phyloP scores from a whole-genome alignment of 75 land plant species.

The Adiantum capillusveneris region DNA sequence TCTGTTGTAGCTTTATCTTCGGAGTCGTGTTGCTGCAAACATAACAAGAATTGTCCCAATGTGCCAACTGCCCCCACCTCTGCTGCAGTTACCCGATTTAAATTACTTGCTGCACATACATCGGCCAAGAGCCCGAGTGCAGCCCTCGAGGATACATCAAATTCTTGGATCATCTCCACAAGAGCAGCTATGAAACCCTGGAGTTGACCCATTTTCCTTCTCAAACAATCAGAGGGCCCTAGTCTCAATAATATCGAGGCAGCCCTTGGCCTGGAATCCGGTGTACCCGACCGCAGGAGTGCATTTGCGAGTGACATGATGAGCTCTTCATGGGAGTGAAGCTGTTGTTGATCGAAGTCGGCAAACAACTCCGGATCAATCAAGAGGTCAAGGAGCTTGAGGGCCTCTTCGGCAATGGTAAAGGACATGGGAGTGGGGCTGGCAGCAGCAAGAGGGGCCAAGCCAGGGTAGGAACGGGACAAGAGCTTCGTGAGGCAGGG shows the following conservation, averaged over 20 bases:
- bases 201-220: slow-evolving; percentile 3
- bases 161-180: slow-evolving; percentile 25
- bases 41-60: slow-evolving; percentile 12
- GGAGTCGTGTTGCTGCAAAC: slow-evolving; percentile 20
- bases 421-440: not conserved
- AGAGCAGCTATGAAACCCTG: slow-evolving; percentile 31
- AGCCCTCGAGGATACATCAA: slow-evolving; percentile 7
- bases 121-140: slow-evolving; percentile 9
- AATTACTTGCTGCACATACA: slow-evolving; percentile 11
- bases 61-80: slow-evolving; percentile 21
- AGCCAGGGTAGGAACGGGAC: not conserved
- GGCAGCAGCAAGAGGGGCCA: slow-evolving; percentile 8
- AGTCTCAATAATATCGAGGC: too few species aligned
- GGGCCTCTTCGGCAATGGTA: slow-evolving; percentile 7
- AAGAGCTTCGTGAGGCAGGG: slow-evolving; percentile 3
- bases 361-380: too few species aligned
- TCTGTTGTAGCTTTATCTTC: slow-evolving; percentile 16
- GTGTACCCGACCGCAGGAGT: too few species aligned
- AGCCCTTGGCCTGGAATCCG: too few species aligned
- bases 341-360: too few species aligned
- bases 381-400: slow-evolving; percentile 6
- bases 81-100: slow-evolving; percentile 28
- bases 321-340: too few species aligned
- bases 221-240: too few species aligned
- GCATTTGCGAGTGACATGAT: too few species aligned